Evolutionary conservation across 352 stramenopile genomes (phyloP).

Genomic region (Phytophthora kernoviae): DNA sequence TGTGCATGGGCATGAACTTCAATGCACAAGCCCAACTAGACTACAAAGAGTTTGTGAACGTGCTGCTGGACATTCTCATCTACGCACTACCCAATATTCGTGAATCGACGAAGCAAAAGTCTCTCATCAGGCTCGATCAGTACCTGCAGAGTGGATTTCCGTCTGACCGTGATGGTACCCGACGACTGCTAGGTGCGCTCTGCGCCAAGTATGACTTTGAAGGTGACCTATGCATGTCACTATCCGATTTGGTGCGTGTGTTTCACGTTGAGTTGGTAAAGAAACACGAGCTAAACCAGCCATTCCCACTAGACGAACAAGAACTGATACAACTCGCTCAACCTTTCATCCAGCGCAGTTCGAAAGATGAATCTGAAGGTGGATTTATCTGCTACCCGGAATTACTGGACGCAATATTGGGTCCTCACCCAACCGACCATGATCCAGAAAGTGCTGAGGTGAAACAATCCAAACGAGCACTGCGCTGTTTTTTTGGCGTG

Average conservation of each 20-base stretch:
- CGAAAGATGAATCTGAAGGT: not conserved
- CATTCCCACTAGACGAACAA: slow-evolving; percentile 41
- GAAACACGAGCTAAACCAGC: slow-evolving; percentile 34
- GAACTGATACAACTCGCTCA: slow-evolving; percentile 40
- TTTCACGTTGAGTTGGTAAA: slow-evolving; percentile 44
- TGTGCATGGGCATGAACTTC: slow-evolving; percentile 71
- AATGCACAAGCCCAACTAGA: slow-evolving; percentile 55
- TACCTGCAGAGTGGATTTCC: slow-evolving; percentile 55
- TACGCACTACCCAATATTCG: slow-evolving; percentile 40
- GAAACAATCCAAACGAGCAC: slow-evolving; percentile 14
- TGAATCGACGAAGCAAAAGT: slow-evolving; percentile 21
- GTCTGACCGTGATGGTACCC: slow-evolving; percentile 10
- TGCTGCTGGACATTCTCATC: slow-evolving; percentile 62
- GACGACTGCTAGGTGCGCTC: slow-evolving; percentile 36
- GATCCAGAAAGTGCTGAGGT: not conserved
- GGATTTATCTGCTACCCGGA: slow-evolving; percentile 42
- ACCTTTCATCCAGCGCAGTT: slow-evolving; percentile 18
- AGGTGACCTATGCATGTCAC: slow-evolving; percentile 37
- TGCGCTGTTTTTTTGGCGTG: slow-evolving; percentile 46
- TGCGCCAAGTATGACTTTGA: slow-evolving; percentile 60
- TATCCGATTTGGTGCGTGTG: slow-evolving; percentile 38
- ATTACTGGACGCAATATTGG: slow-evolving; percentile 46
- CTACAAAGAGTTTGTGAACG: slow-evolving; percentile 51
- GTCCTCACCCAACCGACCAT: slow-evolving; percentile 3
- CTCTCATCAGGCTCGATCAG: slow-evolving; percentile 31